Evolutionary conservation across 345 rosid species (phyloP).

Genomic region (Bruguiera parviflora): DNA sequence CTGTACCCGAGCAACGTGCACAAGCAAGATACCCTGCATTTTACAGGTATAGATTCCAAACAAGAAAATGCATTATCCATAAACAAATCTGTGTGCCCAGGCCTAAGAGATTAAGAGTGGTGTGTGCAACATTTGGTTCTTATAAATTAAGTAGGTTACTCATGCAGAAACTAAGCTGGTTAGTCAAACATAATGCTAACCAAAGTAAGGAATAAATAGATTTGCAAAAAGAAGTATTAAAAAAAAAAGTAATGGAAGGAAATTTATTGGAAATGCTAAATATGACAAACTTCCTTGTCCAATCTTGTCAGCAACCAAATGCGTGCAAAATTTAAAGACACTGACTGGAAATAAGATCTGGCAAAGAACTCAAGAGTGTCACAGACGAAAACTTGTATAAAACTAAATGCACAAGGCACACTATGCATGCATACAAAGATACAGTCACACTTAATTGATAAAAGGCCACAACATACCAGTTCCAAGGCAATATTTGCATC

Average conservation of each 20-base stretch:
- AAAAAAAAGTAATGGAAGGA: no score
- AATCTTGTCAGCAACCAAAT: not conserved
- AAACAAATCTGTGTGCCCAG: no score
- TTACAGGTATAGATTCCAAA: not conserved
- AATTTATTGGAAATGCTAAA: no score
- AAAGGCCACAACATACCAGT: conserved; percentile 48
- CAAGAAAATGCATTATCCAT: not conserved
- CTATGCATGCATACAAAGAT: not conserved
- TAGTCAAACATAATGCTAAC: no score
- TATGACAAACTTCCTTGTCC: not conserved
- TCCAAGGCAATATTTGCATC: conserved; percentile 99
- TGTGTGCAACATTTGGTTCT: no score
- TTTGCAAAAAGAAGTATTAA: no score
- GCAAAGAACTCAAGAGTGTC: not conserved
- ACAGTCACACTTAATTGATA: not conserved
- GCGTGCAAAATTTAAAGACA: not conserved
- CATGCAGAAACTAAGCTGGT: no score
- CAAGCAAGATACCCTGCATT: conserved; percentile 91
- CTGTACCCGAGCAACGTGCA: conserved; percentile 89
- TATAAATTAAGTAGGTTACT: no score
- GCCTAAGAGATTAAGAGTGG: no score
- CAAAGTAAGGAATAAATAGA: no score
- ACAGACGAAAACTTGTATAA: no score
- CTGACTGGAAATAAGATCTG: not conserved
- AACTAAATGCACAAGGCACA: no score